Base-by-base conservation (phyloP, 108 stramenopile genomes). In the Pseudonitzschia multistriata region DNA sequence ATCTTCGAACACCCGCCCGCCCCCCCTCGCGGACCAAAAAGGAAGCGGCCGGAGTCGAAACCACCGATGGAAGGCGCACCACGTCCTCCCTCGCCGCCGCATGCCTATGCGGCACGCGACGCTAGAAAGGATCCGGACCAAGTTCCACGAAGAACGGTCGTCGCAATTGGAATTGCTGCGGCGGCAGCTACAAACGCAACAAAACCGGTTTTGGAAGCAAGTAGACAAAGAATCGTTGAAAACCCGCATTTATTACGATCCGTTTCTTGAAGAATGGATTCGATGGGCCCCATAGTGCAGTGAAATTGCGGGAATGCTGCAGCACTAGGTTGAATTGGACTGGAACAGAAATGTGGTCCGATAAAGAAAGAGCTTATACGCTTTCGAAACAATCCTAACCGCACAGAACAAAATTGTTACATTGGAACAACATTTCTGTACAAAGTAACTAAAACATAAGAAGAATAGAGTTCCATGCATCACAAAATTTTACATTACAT, bases 1-100 rank as follows among this genome's bases (percentile, higher is more conserved):
- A n/a, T 59, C 57, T 33, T 35, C 57, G 10, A 59, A 59, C 31
- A 59, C 57, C n/a, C 57, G 57, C 4, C 57, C 57, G 6, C 57
- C 31, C 3, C 57, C 57, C 0, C 31, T 17, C n/a, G 19, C 49
- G 3, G 19, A n/a, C 3, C 3, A 17, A n/a, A 34, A 35, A 25
- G 34, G 13, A 6, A 30, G 11, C 57, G 31, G 17, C 8, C 33
- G 6, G 29, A 30, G 35, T 15, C 57, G 31, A 34, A 35, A 15
- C n/a, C n/a, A n/a, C 21, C n/a, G 31, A 36, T 59, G 57, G 57
- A 59, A n/a, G n/a, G n/a, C 35, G 29, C 29, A 31, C 5, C 34
- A 33, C 34, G 57, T 59, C 5, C 0, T 59, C 10, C 57, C 57
- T 17, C 57, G 57, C 36, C 57, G 57, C 29, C 57, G 57, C 10